Conservation (phyloP, 2,329 filamentous ascomycete genomes). For the Trichoderma pleuroti region DNA sequence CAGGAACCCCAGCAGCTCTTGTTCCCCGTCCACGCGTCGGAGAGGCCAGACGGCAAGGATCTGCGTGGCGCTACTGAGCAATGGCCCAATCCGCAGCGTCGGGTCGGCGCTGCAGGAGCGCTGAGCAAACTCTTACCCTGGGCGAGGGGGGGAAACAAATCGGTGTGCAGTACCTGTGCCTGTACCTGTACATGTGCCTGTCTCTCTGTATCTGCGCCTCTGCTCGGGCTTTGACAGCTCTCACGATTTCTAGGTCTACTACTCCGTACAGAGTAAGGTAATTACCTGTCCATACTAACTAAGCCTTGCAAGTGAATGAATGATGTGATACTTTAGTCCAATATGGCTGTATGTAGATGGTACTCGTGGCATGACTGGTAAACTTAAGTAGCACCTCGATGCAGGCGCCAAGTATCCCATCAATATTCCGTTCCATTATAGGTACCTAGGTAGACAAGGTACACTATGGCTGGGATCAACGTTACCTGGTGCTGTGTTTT, state of each 20-base stretch:
- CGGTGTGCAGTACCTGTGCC: background rate
- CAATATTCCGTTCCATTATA: background rate
- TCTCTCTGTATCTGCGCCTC: background rate
- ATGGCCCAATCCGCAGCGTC: slow-evolving; percentile 15
- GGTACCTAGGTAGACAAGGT: background rate
- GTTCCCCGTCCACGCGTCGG: background rate
- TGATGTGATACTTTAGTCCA: background rate
- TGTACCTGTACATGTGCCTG: background rate
- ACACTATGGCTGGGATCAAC: background rate
- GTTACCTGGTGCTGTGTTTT: background rate
- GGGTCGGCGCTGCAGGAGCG: slow-evolving; percentile 14
- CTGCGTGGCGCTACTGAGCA: slow-evolving; percentile 7
- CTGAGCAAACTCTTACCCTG: background rate
- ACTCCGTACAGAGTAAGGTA: no score
- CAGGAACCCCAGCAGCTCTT: background rate
- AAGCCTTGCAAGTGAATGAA: background rate
- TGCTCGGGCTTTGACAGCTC: background rate
- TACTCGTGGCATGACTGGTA: background rate
- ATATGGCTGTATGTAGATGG: background rate
- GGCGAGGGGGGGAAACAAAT: background rate
- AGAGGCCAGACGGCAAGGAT: slow-evolving; percentile 6
- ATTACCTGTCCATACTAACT: no score
- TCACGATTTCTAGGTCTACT: background rate
- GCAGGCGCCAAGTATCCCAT: background rate
- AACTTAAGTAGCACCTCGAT: background rate